Conservation (phyloP, 768 basidiomycete species). For the Cystobasidium ongulense region DNA sequence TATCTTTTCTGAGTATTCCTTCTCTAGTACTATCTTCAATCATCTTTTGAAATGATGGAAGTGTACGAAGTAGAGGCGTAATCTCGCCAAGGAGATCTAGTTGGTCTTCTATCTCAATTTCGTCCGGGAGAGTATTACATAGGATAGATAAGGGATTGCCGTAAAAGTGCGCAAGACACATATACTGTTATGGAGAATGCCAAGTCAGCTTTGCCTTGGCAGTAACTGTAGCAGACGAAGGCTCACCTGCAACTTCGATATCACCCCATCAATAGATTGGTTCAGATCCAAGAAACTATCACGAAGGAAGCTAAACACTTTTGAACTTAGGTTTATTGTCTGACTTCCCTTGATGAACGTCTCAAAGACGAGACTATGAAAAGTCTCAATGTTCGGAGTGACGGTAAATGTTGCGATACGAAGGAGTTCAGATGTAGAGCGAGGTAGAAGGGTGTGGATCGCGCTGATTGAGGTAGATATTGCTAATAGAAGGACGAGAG, state of each 20-base stretch:
- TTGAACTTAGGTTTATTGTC: constrained; percentile 31
- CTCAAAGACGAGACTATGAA: constrained; percentile 22
- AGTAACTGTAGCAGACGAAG: background rate
- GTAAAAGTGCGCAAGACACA: constrained; percentile 37
- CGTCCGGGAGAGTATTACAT: background rate
- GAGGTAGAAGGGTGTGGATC: constrained; percentile 15
- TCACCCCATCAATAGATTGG: constrained; percentile 37
- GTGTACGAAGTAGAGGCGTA: background rate
- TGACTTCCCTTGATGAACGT: constrained; percentile 32
- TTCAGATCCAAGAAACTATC: constrained; percentile 36
- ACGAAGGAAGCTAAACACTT: constrained; percentile 28
- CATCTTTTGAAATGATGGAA: constrained; percentile 1
- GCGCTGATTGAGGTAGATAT: constrained; percentile 26
- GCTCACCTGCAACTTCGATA: constrained; percentile 36
- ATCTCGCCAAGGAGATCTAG: background rate
- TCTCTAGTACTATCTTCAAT: background rate
- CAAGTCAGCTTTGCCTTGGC: background rate
- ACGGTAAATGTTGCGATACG: constrained; percentile 8
- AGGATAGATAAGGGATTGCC: background rate
- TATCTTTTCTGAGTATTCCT: background rate
- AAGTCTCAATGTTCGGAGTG: constrained; percentile 20
- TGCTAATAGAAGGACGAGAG: constrained; percentile 20
- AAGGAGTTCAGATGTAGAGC: constrained; percentile 7
- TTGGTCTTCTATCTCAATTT: background rate
- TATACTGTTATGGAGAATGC: constrained; percentile 13